Base-by-base conservation (phyloP, 306 rosid species). In the Trifolium repens region DNA sequence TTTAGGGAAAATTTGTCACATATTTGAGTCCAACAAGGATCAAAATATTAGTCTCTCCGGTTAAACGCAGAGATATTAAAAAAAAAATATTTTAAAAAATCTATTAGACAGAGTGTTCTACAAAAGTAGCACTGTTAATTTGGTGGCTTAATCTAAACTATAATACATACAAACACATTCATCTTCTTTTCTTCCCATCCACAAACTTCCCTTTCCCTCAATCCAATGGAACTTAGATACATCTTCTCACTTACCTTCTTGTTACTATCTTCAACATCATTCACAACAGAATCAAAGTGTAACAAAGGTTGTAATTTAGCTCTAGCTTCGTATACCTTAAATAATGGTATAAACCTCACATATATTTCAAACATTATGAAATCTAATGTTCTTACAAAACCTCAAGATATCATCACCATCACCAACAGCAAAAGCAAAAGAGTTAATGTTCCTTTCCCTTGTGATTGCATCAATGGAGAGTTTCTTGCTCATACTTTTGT, bases 401-500 rank as follows among this genome's bases (percentile, higher is more conserved):
- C 24, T 6, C 24, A 50, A 50, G 22, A 50, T 5, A 46, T 77
- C 62, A 0, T 35, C 16, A 22, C 24, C 24, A 32, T 83, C 12
- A 86, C 61, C 78, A 90, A 89, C 75, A 12, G 0, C 52, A 46
- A 46, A 46, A 46, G 2, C 52, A 46, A 46, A 46, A 46, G 52
- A 15, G 52, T 13, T 5, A 46, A 86, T 50, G 2, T 87, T 80
- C 94, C 93, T 2, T 87, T 89, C 80, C 35, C 81, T 0, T 87
- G 96, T 65, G 85, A 14, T 1, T 90, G 93, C 37, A 70, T 90
- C 10, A 50, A 50, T 17, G 26, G 37, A 2, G 22, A 73, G n/a
- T 93, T 87, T 81, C 78, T 87, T 22, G 96, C 94, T 32, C 87
- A 87, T 49, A 46, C 15, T 15, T 93, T 93, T 75, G 27, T 66